Conservation (phyloP, 345 rosid genomes). For the Ricinus communis region DNA sequence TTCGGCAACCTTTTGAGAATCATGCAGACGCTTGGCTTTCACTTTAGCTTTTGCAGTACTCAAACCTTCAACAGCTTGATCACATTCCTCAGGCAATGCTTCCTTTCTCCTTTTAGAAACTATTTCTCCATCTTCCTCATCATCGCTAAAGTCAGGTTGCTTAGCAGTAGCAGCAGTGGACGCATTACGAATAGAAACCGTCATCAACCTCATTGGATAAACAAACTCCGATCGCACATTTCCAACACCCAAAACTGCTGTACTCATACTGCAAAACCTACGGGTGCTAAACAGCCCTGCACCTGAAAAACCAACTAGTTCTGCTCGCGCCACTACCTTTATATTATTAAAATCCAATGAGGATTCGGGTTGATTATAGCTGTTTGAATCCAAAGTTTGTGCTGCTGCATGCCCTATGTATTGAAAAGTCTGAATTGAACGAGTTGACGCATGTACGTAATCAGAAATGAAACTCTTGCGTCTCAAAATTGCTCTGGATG, state of each 20-base stretch:
- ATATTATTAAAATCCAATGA: slow-evolving; percentile 15
- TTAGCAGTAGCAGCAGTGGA: slow-evolving; percentile 65
- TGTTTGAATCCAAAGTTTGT: slow-evolving; percentile 28
- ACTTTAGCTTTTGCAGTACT: slow-evolving; percentile 83
- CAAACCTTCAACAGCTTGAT: slow-evolving; percentile 89
- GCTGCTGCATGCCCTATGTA: slow-evolving; percentile 31
- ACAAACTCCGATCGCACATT: slow-evolving; percentile 30
- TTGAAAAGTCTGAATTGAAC: slow-evolving; percentile 43
- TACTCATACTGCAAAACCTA: slow-evolving; percentile 26
- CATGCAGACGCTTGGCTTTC: slow-evolving; percentile 69
- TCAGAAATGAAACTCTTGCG: slow-evolving; percentile 49
- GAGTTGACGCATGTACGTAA: slow-evolving; percentile 41
- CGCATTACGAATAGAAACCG: slow-evolving; percentile 40
- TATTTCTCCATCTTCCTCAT: slow-evolving; percentile 48
- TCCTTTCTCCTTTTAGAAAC: slow-evolving; percentile 53
- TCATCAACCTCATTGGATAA: slow-evolving; percentile 34
- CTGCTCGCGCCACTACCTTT: slow-evolving; percentile 11
- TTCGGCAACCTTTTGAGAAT: slow-evolving; percentile 49
- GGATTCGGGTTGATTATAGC: slow-evolving; percentile 25
- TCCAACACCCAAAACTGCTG: slow-evolving; percentile 23
- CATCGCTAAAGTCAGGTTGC: slow-evolving; percentile 52
- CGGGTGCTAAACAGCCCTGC: slow-evolving; percentile 22
- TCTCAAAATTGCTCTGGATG: slow-evolving; percentile 65
- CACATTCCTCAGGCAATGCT: slow-evolving; percentile 94
- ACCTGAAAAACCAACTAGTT: slow-evolving; percentile 19